These are phyloP conservation scores for Cystobasidiaceae sp. DNA, from an alignment of 1,284 basidiomycete species.

Conservation along the genomic window DNA sequence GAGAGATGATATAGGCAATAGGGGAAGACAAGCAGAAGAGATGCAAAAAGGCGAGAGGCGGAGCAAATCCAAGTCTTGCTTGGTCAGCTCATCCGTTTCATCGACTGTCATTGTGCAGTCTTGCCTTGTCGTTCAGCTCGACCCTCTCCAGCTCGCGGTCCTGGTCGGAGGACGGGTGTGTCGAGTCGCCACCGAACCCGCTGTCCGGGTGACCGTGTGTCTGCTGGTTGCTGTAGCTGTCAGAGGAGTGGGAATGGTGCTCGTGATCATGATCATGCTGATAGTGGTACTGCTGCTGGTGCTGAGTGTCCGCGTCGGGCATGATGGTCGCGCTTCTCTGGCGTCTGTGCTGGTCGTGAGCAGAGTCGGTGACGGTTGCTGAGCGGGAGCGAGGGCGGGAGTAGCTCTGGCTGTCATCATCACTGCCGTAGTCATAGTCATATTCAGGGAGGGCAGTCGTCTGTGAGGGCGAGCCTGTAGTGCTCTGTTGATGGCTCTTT, in stretches of 20 bases:
- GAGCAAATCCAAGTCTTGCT: too few species aligned
- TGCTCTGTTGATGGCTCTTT: background rate
- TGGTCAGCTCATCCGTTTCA: background rate
- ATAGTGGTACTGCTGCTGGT: too few species aligned
- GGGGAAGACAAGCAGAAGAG: background rate
- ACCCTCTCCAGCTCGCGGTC: background rate
- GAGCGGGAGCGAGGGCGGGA: too few species aligned
- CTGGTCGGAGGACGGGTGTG: background rate
- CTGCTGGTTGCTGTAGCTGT: background rate
- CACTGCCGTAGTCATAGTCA: too few species aligned
- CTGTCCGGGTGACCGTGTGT: background rate
- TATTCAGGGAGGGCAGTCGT: too few species aligned
- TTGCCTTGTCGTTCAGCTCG: conserved; percentile 12
- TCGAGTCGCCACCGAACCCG: background rate
- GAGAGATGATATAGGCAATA: background rate
- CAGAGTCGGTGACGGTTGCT: too few species aligned
- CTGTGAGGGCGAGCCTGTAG: background rate
- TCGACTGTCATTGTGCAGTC: background rate
- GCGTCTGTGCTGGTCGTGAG: too few species aligned
- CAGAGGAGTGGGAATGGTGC: background rate
- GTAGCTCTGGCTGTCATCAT: too few species aligned
- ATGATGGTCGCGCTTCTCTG: background rate
- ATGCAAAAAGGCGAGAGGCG: background rate
- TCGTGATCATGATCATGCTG: background rate
- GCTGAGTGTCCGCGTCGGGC: background rate